A percentile compares a stretch with the other conserved stretches of the same genome.
These are phyloP conservation scores for Begonia loranthoides DNA, from an alignment of 306 rosid species.

Conservation along the genomic window DNA sequence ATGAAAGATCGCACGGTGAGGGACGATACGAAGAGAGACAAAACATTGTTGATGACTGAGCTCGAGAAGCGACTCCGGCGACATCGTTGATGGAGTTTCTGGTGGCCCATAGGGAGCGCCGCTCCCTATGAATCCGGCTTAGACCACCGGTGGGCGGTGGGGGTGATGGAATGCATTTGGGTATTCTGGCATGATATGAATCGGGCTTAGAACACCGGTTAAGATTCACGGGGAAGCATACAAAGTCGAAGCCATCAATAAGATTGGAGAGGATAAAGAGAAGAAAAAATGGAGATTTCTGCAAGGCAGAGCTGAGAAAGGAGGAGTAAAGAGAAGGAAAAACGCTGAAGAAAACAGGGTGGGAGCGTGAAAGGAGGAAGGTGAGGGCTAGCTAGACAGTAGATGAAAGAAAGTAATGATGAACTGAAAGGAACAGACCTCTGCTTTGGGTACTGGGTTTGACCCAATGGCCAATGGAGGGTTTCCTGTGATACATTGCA, in stretches of 20 bases:
- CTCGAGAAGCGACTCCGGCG: conserved; percentile 33
- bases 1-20: conserved; percentile 28
- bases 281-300: too few species aligned
- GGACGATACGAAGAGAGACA: conserved; percentile 26
- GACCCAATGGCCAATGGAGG: too few species aligned
- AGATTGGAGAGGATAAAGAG: too few species aligned
- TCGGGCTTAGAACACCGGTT: background rate
- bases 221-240: background rate
- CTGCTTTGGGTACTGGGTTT: too few species aligned
- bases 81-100: conserved; percentile 11
- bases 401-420: too few species aligned
- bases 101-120: conserved; percentile 7
- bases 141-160: too few species aligned
- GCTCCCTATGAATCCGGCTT: too few species aligned
- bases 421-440: too few species aligned
- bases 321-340: background rate
- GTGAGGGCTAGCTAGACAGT: too few species aligned
- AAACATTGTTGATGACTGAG: conserved; percentile 27
- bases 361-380: too few species aligned
- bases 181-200: background rate
- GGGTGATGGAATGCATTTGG: conserved; percentile 9
- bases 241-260: too few species aligned
- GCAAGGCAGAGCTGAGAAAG: background rate
- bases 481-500: too few species aligned
- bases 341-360: background rate